Evolutionary conservation across 495 filamentous ascomycete species (phyloP).

Genomic region (Schizothecium vesticola): DNA sequence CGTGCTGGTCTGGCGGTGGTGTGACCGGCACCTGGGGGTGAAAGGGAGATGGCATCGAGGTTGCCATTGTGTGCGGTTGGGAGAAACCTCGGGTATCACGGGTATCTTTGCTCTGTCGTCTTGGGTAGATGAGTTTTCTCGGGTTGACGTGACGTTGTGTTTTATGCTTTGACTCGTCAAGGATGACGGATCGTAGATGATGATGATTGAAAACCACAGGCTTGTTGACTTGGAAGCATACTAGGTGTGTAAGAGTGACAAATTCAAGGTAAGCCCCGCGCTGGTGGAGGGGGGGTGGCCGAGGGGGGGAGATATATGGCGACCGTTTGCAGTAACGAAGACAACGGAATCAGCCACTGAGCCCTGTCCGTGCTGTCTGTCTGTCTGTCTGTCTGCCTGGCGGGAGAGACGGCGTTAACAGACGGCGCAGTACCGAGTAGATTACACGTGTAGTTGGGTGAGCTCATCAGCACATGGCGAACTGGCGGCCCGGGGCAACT

Average conservation of each 20-base stretch:
- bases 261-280: conserved; percentile 3
- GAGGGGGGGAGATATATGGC: conserved; percentile 5
- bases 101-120: background rate
- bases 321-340: background rate
- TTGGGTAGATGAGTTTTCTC: background rate
- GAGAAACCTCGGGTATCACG: background rate
- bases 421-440: background rate
- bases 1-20: conserved; percentile 27
- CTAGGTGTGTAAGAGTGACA: conserved; percentile 1
- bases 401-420: conserved; percentile 4
- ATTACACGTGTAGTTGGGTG: conserved; percentile 11
- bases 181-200: background rate
- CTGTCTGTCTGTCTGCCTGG: background rate
- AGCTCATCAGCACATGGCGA: conserved; percentile 17
- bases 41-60: conserved; percentile 24
- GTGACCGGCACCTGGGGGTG: conserved; percentile 25
- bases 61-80: conserved; percentile 14
- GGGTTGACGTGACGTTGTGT: background rate
- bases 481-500: background rate
- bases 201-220: background rate
- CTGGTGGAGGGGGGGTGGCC: background rate
- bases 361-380: background rate
- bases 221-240: background rate
- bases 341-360: background rate
- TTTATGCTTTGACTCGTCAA: background rate